These are phyloP conservation scores for Boletus rubescentipes DNA, from an alignment of 768 basidiomycete genomes.

Conservation along the genomic window DNA sequence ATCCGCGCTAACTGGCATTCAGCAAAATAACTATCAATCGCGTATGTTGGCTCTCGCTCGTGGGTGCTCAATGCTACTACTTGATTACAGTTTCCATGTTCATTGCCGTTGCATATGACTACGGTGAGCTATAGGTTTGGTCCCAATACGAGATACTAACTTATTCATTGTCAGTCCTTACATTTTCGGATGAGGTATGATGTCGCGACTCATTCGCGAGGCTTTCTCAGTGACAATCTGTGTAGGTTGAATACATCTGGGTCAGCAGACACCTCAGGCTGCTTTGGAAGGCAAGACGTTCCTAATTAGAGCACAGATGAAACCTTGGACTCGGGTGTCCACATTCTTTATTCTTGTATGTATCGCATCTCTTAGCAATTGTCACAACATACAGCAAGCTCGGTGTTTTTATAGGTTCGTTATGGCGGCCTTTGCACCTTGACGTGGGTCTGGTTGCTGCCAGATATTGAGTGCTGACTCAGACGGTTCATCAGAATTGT, in stretches of 20 bases:
- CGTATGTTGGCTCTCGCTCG: not conserved
- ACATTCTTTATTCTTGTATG: conserved; percentile 8
- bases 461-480: not conserved
- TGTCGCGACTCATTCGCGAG: not conserved
- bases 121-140: not conserved
- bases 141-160: not conserved
- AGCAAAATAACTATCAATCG: not conserved
- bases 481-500: not conserved
- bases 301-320: not conserved
- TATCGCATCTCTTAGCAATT: not conserved
- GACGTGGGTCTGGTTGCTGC: not conserved
- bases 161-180: conserved; percentile 1
- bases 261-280: not conserved
- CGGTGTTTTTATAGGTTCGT: conserved; percentile 2
- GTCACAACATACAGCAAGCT: not conserved
- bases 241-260: conserved; percentile 14
- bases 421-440: conserved; percentile 1
- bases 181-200: conserved; percentile 7
- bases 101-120: no score
- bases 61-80: not conserved
- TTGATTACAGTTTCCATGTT: no score
- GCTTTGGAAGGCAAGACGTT: not conserved
- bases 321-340: conserved; percentile 9
- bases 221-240: not conserved
- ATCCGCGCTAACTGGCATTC: not conserved